Evolutionary conservation across 768 basidiomycete genomes (phyloP).

Genomic region (Tulasnella sp.): DNA sequence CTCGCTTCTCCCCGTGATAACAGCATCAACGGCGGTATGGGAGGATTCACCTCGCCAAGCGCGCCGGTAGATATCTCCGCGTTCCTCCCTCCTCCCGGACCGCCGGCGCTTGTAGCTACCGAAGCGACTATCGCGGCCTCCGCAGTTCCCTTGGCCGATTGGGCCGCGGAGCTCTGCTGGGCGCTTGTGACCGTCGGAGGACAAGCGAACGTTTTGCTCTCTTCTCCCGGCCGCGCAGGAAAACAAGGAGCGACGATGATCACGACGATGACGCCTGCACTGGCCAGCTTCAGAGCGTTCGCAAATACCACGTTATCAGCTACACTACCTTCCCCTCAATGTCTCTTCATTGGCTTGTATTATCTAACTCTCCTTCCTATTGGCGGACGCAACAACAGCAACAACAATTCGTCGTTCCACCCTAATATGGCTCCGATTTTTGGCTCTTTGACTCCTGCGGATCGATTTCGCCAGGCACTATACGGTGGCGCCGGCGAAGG

Average conservation of each 20-base stretch:
- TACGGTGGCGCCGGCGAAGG: constrained; percentile 5
- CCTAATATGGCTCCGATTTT: background rate
- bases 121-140: constrained; percentile 10
- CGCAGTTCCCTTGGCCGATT: constrained; percentile 12
- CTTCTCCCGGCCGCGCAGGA: no score
- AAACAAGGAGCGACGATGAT: background rate
- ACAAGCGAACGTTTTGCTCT: background rate
- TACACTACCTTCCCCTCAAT: constrained; percentile 6
- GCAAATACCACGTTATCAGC: background rate
- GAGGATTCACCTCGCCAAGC: constrained; percentile 7
- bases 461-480: constrained; percentile 8
- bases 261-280: background rate
- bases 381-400: background rate
- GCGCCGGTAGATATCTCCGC: constrained; percentile 12
- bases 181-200: background rate
- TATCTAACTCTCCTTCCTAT: constrained; percentile 11
- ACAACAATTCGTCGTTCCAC: background rate
- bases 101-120: constrained; percentile 11
- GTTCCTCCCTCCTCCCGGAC: constrained; percentile 12
- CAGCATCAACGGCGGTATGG: no score
- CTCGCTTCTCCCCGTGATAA: background rate
- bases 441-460: background rate
- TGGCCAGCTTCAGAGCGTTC: constrained; percentile 1
- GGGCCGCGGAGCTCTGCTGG: constrained; percentile 12
- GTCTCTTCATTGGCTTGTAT: constrained; percentile 5